Base-by-base conservation (phyloP, 768 basidiomycete genomes). In the Lepiota venenata region DNA sequence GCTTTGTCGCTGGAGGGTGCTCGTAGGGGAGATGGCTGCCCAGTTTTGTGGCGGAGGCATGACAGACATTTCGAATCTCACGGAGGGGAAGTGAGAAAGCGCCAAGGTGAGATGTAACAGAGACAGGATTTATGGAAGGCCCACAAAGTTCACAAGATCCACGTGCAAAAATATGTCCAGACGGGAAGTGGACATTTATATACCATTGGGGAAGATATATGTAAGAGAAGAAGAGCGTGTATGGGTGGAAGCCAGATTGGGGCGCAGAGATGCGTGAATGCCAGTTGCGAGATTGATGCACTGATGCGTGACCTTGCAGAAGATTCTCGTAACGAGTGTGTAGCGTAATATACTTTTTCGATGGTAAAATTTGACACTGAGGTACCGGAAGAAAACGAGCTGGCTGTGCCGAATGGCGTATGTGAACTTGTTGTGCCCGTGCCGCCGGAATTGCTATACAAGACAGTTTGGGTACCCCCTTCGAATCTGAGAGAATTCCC, bases 1-100 rank as follows among this genome's bases (percentile, higher is more conserved):
- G 38, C 56, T 58, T 38, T 63, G 61, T 47, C 56, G 60, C 27
- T 63, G 63, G n/a, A 61, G 43, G 15, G 64, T 66, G 45, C 63
- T 22, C 5, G 47, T 48, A 16, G 53, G 47, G 3, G 46, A 47
- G 18, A 32, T 47, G 20, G 46, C 7, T 10, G 39, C 25, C 53
- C 53, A 55, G 44, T 32, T 55, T 21, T 21, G 53, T 10, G 53
- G 39, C 15, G 29, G 12, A 2, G 45, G 38, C 43, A 55, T 48
- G 20, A n/a, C 32, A 32, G 9, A 8, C 9, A 32, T 8, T 32
- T 32, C 10, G 10, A 9, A 8, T 32, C 27, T 29, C 58, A 50
- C 44, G 39, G 36, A 59, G 47, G 29, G 12, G 7, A 42, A 21
- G 8, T 25, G 25, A 2, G n/a, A 14, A 50, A 38, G 16, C 21